A percentile compares a stretch with the other conserved stretches of the same genome.
Conservation (phyloP, 257 asterid species). For the Salvia miltiorrhiza region DNA sequence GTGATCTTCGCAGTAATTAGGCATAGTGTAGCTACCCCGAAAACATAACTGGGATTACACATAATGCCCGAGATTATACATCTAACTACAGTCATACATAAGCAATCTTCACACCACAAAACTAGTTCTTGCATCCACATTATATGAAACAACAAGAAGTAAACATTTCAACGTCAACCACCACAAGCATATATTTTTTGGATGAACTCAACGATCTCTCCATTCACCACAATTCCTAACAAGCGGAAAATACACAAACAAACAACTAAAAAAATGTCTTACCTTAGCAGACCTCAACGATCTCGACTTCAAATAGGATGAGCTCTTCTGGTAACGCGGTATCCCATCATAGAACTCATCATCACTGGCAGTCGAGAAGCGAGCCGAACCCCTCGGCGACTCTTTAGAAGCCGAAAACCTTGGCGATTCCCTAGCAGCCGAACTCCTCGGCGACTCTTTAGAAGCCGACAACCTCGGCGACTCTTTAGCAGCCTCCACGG, state of each 20-base stretch:
- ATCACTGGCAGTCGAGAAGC: slow-evolving; percentile 32
- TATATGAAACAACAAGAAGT: background rate
- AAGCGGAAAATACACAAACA: background rate
- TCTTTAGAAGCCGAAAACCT: slow-evolving; percentile 20
- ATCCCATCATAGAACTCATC: slow-evolving; percentile 81
- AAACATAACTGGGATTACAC: background rate
- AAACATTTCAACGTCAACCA: background rate
- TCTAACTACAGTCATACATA: background rate
- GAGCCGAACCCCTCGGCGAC: slow-evolving; percentile 29
- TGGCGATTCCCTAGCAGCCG: slow-evolving; percentile 25
- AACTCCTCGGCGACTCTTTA: too few relatives aligned
- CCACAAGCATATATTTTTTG: background rate
- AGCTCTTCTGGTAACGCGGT: slow-evolving; percentile 54
- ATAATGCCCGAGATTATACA: background rate
- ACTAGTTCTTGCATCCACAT: background rate
- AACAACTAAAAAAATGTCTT: background rate
- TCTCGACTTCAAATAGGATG: slow-evolving; percentile 43
- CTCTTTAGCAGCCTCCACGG: background rate
- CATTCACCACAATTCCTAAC: background rate
- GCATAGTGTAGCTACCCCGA: background rate
- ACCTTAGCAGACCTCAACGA: slow-evolving; percentile 56
- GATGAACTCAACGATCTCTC: too few relatives aligned
- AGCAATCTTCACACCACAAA: background rate
- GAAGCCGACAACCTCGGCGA: too few relatives aligned
- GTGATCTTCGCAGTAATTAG: background rate